Evolutionary conservation across 495 filamentous ascomycete genomes (phyloP).

Genomic region (Parathielavia hyrcaniae): DNA sequence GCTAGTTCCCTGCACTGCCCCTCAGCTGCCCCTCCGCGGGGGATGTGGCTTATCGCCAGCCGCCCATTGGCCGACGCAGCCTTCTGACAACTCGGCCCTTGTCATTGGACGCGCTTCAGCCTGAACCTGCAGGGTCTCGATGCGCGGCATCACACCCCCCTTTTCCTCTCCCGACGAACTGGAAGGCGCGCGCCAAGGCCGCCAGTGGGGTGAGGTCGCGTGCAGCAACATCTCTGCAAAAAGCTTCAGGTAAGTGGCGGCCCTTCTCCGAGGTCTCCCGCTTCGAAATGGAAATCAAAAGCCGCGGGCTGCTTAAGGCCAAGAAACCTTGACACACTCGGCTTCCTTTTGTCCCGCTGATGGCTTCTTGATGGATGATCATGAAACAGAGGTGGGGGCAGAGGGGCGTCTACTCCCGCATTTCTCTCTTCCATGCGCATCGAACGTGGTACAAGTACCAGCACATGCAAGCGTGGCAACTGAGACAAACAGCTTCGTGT

Average conservation of each 20-base stretch:
- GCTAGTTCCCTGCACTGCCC: constrained; percentile 5
- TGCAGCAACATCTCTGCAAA: background rate
- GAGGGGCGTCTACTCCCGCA: no score
- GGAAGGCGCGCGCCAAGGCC: background rate
- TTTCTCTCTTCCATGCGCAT: no score
- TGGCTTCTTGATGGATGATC: no score
- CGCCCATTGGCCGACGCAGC: background rate
- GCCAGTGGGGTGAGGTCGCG: background rate
- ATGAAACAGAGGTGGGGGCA: no score
- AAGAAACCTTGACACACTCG: no score
- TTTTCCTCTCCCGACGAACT: background rate
- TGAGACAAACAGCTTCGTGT: no score
- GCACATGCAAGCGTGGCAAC: no score
- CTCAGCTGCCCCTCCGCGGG: background rate
- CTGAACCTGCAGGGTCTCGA: background rate
- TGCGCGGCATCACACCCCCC: background rate
- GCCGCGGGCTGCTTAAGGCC: no score
- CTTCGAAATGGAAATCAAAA: no score
- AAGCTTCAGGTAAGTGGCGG: background rate
- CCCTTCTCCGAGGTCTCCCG: background rate
- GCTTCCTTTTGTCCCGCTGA: no score
- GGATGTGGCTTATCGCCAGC: constrained; percentile 9
- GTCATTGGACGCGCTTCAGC: constrained; percentile 2
- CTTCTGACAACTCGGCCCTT: background rate
- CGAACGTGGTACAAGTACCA: no score